Percentiles rank a stretch among this genome's conserved stretches.
These are phyloP conservation scores for Rhodomyrtus psidioides DNA, from an alignment of 441 rosid species.

Conservation along the genomic window DNA sequence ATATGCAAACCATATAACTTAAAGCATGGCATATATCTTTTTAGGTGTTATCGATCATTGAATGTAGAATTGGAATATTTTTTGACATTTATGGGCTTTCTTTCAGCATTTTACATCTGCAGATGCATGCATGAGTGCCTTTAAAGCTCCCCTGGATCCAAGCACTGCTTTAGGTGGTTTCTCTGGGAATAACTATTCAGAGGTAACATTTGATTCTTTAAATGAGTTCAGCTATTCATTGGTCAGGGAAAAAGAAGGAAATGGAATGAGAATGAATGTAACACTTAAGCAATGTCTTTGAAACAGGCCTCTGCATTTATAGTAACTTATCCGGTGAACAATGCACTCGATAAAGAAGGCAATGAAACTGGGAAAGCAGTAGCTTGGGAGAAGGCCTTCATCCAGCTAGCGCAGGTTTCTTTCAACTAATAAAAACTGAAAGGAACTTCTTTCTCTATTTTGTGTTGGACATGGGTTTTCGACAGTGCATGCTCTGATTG, in stretches of 20 bases:
- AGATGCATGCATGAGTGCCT: slow-evolving; percentile 88
- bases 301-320: slow-evolving; percentile 92
- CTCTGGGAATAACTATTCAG: slow-evolving; percentile 73
- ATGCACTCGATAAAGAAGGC: slow-evolving; percentile 51
- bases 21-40: not conserved
- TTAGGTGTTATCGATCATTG: not conserved
- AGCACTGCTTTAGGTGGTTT: slow-evolving; percentile 94
- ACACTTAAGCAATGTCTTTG: slow-evolving; percentile 16
- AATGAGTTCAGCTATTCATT: not conserved
- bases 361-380: slow-evolving; percentile 68
- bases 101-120: slow-evolving; percentile 91
- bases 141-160: slow-evolving; percentile 98
- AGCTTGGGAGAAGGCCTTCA: slow-evolving; percentile 98
- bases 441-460: not conserved
- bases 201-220: slow-evolving; percentile 43
- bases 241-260: not conserved
- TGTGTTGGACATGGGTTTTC: not conserved
- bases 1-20: not conserved
- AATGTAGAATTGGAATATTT: not conserved
- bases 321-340: slow-evolving; percentile 92
- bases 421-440: not conserved
- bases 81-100: slow-evolving; percentile 3
- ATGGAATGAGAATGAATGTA: slow-evolving; percentile 9
- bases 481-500: not conserved
- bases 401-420: slow-evolving; percentile 79